Evolutionary conservation across 441 rosid genomes (phyloP), one percentile per base, ranked within the genome.

Genomic region (Kokia cookei): DNA sequence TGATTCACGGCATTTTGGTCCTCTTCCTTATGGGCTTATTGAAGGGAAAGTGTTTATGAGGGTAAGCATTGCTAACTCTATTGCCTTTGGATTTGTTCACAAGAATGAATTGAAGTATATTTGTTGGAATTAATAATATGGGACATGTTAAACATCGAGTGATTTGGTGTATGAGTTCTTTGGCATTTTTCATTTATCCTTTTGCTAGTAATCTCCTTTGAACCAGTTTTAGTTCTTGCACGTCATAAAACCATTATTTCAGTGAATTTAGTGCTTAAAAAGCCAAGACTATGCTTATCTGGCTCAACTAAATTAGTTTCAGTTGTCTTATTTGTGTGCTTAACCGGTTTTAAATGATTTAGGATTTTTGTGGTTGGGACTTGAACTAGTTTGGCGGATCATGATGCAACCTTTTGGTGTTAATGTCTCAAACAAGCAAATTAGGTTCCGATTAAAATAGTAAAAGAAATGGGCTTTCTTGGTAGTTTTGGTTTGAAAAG

Each of bases 1-100:
- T 5, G 97, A 91, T 88, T 93, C 96, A 7, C 85, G 96, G 35
- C 75, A 90, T 73, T 92, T 80, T 47, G 97, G 98, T 29, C 92
- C 96, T 47, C 71, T 93, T 71, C 96, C 98, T 55, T 88, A 88
- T 77, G 90, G 84, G 78, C 97, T 93, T 73, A 84, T 93, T 47
- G 80, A 87, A 83, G 98, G 97, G 29, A 93, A 86, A 84, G 93
- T 83, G 17, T 81, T 89, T 69, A 65, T 89, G n/a, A 81, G 93
- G 85, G 98, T 93, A 81, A 82, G 68, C 67, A 47, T 60, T 77
- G 60, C 32, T 13, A 42, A 50, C 37, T 62, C 45, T 29, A 42
- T 48, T 63, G 61, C 47, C 11, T 47, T 60, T 26, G 35, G 40
- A 26, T n/a, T 72, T 62, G 72, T 69, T 51, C 7, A 14, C 60